Percentiles rank a stretch among this genome's conserved stretches.
phyloP scores from a whole-genome alignment of 352 stramenopile genomes.

The Pythium biforme region DNA sequence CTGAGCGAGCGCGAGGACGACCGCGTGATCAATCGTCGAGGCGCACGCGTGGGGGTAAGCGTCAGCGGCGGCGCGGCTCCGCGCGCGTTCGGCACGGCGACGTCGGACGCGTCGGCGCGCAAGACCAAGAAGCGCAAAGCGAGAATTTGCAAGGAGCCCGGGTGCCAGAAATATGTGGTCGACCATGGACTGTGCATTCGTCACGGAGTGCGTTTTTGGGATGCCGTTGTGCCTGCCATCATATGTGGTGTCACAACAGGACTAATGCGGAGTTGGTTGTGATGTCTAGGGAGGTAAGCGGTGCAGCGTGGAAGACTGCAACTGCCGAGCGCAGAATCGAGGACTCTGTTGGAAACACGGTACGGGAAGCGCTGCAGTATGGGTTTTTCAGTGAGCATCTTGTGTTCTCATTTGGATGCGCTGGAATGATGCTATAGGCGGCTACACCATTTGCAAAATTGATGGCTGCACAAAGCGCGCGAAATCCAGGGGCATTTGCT shows the following conservation, averaged over 20 bases:
- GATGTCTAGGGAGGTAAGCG: slow-evolving; percentile 37
- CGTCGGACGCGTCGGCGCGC: neutral
- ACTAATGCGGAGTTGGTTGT: neutral
- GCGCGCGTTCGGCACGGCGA: neutral
- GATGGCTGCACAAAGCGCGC: slow-evolving; percentile 31
- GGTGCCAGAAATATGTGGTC: slow-evolving; percentile 48
- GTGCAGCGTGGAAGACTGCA: slow-evolving; percentile 42
- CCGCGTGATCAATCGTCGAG: neutral
- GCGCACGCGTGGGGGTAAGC: no score
- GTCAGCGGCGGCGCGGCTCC: no score
- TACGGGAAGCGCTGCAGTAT: no score
- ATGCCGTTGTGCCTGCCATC: no score
- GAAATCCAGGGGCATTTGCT: slow-evolving; percentile 34
- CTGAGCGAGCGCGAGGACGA: slow-evolving; percentile 15
- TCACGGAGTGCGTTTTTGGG: slow-evolving; percentile 29
- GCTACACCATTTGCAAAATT: slow-evolving; percentile 33
- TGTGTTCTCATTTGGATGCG: no score
- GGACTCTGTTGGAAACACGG: slow-evolving; percentile 47
- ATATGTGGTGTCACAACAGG: no score
- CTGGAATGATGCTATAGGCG: slow-evolving; percentile 4
- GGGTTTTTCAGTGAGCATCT: no score
- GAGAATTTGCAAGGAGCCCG: slow-evolving; percentile 37
- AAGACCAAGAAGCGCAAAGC: slow-evolving; percentile 49
- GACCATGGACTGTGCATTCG: slow-evolving; percentile 45
- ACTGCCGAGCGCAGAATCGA: slow-evolving; percentile 40